Percentiles rank a stretch among this genome's conserved stretches.
Conservation (phyloP, 768 basidiomycete species). For the Pisolithus microcarpus region DNA sequence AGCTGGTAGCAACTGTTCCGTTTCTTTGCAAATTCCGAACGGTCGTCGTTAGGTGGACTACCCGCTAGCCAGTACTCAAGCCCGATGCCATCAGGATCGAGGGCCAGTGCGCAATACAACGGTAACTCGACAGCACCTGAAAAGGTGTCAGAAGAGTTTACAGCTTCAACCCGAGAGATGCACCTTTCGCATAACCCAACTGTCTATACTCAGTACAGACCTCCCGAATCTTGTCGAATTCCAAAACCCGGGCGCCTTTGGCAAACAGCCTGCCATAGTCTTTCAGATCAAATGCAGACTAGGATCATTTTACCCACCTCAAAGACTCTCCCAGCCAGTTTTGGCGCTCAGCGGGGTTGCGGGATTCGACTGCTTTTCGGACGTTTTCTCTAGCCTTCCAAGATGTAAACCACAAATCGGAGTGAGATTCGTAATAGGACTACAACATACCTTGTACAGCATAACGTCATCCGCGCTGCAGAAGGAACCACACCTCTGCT, state of each 20-base stretch:
- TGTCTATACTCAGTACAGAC: constrained; percentile 86
- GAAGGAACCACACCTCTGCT: constrained; percentile 93
- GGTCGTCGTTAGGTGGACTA: constrained; percentile 49
- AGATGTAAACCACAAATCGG: constrained; percentile 3
- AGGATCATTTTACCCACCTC: constrained; percentile 40
- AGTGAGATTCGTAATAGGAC: neutral
- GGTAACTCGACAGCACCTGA: constrained; percentile 82
- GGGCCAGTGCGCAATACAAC: constrained; percentile 69
- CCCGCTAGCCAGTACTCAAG: constrained; percentile 72
- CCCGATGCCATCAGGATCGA: constrained; percentile 71
- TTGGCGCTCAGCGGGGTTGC: constrained; percentile 64
- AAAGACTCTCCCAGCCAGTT: constrained; percentile 82
- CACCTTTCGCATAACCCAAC: constrained; percentile 77
- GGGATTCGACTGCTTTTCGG: constrained; percentile 79
- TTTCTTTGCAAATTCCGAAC: constrained; percentile 48
- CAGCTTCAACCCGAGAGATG: constrained; percentile 8
- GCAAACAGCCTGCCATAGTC: constrained; percentile 60
- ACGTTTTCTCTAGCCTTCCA: constrained; percentile 86
- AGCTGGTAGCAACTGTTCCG: constrained; percentile 76
- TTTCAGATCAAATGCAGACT: constrained; percentile 1
- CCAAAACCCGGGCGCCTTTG: constrained; percentile 80
- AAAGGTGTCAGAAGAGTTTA: neutral
- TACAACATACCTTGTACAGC: constrained; percentile 74
- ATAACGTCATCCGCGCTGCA: constrained; percentile 98
- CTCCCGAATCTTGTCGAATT: constrained; percentile 78